Conservation (phyloP, 768 basidiomycete genomes). For the Scleroderma bovista region DNA sequence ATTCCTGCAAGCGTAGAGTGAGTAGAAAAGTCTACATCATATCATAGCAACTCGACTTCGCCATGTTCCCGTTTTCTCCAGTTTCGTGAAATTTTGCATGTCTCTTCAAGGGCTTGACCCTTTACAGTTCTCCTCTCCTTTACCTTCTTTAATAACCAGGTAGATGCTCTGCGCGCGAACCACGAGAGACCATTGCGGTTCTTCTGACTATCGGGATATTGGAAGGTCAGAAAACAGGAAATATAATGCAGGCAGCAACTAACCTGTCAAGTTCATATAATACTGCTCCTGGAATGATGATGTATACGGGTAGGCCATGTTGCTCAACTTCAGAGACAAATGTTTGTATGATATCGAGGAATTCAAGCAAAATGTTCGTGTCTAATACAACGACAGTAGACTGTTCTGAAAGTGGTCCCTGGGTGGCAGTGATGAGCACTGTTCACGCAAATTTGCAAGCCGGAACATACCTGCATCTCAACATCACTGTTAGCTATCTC, state of each 20-base stretch:
- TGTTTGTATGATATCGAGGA: constrained; percentile 56
- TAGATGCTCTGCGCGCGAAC: constrained; percentile 65
- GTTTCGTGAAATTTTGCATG: constrained; percentile 52
- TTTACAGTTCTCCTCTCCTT: constrained; percentile 50
- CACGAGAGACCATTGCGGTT: constrained; percentile 41
- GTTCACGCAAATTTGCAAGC: background rate
- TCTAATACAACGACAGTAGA: constrained; percentile 59
- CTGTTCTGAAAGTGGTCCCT: constrained; percentile 41
- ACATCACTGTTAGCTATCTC: constrained; percentile 60
- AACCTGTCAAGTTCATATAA: constrained; percentile 76
- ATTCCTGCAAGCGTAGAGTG: constrained; percentile 9
- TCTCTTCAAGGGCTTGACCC: constrained; percentile 60
- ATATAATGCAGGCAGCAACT: constrained; percentile 11
- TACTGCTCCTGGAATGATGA: constrained; percentile 72
- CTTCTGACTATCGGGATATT: constrained; percentile 30
- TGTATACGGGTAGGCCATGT: constrained; percentile 41
- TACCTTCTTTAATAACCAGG: constrained; percentile 61
- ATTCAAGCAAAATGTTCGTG: constrained; percentile 72
- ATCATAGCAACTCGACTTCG: constrained; percentile 31
- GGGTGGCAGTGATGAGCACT: background rate
- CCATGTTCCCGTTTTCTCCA: constrained; percentile 49
- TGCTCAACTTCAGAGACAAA: constrained; percentile 61
- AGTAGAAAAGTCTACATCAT: background rate
- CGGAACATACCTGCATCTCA: constrained; percentile 58
- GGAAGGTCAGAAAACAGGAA: background rate